Base-by-base conservation (phyloP, 805 yeast genomes). In the Yamadazyma akitaensis region DNA sequence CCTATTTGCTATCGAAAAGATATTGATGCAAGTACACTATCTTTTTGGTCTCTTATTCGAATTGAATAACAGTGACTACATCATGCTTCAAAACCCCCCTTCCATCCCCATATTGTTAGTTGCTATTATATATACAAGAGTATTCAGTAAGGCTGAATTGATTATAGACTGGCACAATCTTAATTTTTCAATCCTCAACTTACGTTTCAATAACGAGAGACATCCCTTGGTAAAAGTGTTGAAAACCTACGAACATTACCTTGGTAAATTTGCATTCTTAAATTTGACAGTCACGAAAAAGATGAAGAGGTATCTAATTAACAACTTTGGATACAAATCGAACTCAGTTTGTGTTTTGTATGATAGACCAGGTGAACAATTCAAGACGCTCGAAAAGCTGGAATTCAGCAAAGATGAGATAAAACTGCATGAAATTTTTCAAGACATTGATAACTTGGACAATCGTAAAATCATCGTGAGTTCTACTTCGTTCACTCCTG, bases 91-190 rank as follows among this genome's bases (percentile, higher is more conserved):
- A 67, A 94, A 92, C 63, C 99, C 99, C 0, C 99, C 99, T 0
- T 80, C 88, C 3, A 74, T 94, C 40, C 99, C 99, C 0, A 71
- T 89, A 2, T 65, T 94, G 13, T 77, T 86, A 0, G 68, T 91
- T 2, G 74, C 81, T 0, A 76, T 85, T 1, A 18, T 83, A 1
- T 81, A 78, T 59, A 76, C 79, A 47, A 63, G 68, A 38, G 31
- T 79, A 14, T 64, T 72, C 49, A 64, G 80, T 37, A 74, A 81
- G 2, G 72, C 91, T 4, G 75, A 77, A 57, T 64, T 92, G 19
- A 75, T 94, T 17, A 79, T 94, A 41, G 99, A 94, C 65, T 94
- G 99, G 99, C 99, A 94, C 65, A 94, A 94, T 64, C 72, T 94
- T 55, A 96, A 95, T 35, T 92, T 80, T 63, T 79, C 96, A 1